Evolutionary conservation across 2,329 filamentous ascomycete genomes (phyloP).

Genomic region (Colletotrichum camelliae): DNA sequence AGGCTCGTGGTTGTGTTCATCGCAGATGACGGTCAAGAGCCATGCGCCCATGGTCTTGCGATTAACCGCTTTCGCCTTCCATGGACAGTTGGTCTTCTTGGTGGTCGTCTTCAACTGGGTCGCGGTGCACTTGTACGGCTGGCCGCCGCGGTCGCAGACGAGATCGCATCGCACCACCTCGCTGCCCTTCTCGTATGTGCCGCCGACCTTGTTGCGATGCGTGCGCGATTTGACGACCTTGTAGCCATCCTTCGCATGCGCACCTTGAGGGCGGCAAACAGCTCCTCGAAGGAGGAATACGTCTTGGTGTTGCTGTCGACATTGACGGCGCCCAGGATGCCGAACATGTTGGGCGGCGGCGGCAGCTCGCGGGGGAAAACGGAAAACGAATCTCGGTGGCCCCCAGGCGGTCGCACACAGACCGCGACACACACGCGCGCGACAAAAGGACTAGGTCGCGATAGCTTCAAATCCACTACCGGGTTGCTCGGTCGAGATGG

Average conservation of each 20-base stretch:
- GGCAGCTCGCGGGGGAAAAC: not conserved
- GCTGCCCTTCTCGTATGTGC: conserved; percentile 44
- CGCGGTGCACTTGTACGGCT: conserved; percentile 48
- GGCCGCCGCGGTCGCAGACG: conserved; percentile 49
- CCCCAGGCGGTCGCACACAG: not conserved
- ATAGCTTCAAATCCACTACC: conserved; percentile 5
- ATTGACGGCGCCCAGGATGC: conserved; percentile 45
- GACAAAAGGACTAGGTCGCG: not conserved
- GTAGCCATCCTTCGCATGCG: conserved; percentile 50
- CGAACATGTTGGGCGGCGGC: conserved; percentile 41
- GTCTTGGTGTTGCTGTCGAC: conserved; percentile 33
- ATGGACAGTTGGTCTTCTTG: conserved; percentile 51
- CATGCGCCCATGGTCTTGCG: conserved; percentile 48
- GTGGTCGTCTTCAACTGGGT: conserved; percentile 51
- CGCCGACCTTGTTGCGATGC: conserved; percentile 45
- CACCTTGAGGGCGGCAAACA: conserved; percentile 44
- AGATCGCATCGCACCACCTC: conserved; percentile 50
- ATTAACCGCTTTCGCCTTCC: conserved; percentile 51
- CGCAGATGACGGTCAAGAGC: conserved; percentile 49
- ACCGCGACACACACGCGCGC: not conserved
- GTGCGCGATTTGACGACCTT: conserved; percentile 51
- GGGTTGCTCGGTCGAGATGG: conserved; percentile 17
- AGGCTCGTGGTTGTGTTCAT: conserved; percentile 50
- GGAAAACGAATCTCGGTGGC: not conserved
- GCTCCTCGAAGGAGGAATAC: conserved; percentile 45